These are phyloP conservation scores for Boletus tylopilopsis DNA, from an alignment of 768 basidiomycete genomes.

Conservation along the genomic window DNA sequence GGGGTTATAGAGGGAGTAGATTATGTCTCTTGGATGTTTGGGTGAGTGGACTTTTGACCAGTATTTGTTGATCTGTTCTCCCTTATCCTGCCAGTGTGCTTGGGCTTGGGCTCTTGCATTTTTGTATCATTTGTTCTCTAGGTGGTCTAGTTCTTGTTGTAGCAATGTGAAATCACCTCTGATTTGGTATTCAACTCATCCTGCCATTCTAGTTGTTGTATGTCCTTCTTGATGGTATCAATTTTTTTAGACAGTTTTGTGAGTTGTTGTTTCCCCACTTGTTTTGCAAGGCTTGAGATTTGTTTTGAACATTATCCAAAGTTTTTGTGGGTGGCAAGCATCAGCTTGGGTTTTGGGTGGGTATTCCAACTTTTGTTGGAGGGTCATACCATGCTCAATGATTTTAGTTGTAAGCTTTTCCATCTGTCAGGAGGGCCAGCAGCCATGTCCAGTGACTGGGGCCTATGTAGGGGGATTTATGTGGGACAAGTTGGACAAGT, in stretches of 20 bases:
- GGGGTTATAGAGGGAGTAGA: neutral
- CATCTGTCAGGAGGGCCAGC: neutral
- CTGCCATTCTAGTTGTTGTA: too few species aligned
- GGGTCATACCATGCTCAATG: fast-evolving
- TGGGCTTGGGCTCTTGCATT: neutral
- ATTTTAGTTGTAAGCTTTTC: neutral
- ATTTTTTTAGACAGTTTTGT: too few species aligned
- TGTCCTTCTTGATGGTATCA: too few species aligned
- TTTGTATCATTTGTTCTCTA: too few species aligned
- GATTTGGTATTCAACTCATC: too few species aligned
- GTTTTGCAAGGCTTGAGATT: too few species aligned
- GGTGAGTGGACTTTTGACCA: neutral
- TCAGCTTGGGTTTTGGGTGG: too few species aligned
- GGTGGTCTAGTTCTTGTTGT: neutral
- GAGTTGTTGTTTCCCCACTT: too few species aligned
- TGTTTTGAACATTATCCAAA: too few species aligned
- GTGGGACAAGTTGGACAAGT: neutral
- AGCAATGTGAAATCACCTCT: too few species aligned
- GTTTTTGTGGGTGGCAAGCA: too few species aligned
- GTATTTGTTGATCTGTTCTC: neutral
- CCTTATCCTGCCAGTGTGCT: neutral
- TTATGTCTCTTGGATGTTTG: neutral
- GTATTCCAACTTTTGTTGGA: too few species aligned
- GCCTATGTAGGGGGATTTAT: neutral
- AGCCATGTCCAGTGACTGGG: neutral